phyloP scores from a whole-genome alignment of 805 yeast genomes.

The Hanseniaspora hatyaiensis region DNA sequence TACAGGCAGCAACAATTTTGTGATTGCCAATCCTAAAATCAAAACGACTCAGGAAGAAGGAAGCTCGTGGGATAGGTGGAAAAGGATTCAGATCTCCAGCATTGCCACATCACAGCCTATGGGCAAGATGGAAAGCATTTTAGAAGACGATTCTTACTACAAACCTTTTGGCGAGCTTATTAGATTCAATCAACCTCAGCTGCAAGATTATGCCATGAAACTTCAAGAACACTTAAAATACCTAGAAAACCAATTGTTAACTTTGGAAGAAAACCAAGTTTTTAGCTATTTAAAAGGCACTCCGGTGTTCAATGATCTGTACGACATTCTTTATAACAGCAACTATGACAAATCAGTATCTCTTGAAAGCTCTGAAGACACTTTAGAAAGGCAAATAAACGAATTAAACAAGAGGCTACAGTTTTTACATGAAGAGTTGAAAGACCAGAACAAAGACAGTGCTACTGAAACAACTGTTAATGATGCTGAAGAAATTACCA shows the following conservation, averaged over 20 bases:
- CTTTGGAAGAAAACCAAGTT: not conserved
- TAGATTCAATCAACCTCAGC: not conserved
- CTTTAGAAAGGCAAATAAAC: slow-evolving; percentile 24
- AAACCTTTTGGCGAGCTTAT: not conserved
- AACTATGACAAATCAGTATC: slow-evolving; percentile 17
- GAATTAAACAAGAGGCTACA: slow-evolving; percentile 24
- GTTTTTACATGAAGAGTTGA: slow-evolving; percentile 27
- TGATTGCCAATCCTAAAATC: too few species aligned
- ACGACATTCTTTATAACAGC: slow-evolving; percentile 7
- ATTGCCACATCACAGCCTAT: not conserved
- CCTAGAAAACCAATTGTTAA: not conserved
- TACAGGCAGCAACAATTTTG: too few species aligned
- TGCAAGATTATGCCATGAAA: slow-evolving; percentile 1
- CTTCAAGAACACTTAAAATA: not conserved
- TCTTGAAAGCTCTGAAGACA: slow-evolving; percentile 23
- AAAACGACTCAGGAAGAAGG: not conserved
- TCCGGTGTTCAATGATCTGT: slow-evolving; percentile 14
- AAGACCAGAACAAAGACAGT: slow-evolving; percentile 18
- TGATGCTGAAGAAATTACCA: slow-evolving; percentile 20
- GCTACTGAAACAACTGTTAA: not conserved
- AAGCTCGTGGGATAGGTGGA: slow-evolving; percentile 1
- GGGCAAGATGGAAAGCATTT: not conserved
- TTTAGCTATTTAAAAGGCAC: not conserved
- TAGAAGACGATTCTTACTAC: not conserved
- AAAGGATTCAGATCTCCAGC: not conserved